These are phyloP conservation scores for Stellera chamaejasme DNA, from an alignment of 345 rosid species.

Conservation along the genomic window DNA sequence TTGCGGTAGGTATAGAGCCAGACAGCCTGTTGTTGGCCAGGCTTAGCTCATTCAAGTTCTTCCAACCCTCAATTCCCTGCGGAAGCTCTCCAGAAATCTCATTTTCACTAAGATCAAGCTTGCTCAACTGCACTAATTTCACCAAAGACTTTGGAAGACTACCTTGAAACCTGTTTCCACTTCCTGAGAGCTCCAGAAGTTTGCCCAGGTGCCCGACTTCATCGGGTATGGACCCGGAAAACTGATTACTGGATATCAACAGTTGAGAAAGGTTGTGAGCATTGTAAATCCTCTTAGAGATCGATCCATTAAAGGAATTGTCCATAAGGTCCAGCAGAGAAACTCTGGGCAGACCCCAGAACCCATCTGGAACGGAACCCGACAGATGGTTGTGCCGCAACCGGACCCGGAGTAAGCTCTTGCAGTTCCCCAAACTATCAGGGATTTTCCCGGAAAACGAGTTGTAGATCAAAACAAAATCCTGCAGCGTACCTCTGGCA, in stretches of 20 bases:
- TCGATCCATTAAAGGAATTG: conserved; percentile 49
- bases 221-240: conserved; percentile 51
- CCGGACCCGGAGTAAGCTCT: conserved; percentile 59
- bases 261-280: conserved; percentile 63
- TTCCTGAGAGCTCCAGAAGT: conserved; percentile 47
- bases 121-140: conserved; percentile 38
- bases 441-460: conserved; percentile 70
- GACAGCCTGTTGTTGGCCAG: conserved; percentile 58
- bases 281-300: conserved; percentile 32
- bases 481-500: conserved; percentile 37
- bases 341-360: conserved; percentile 72
- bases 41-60: conserved; percentile 67
- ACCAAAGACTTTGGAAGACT: conserved; percentile 46
- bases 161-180: conserved; percentile 40
- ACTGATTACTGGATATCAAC: conserved; percentile 46
- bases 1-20: conserved; percentile 54
- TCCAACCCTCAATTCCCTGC: conserved; percentile 34
- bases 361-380: conserved; percentile 44
- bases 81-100: conserved; percentile 65
- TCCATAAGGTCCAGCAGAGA: conserved; percentile 56
- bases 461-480: conserved; percentile 53
- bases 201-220: conserved; percentile 43
- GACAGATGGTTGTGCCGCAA: conserved; percentile 46
- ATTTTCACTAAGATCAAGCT: conserved; percentile 63
- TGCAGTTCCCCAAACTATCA: conserved; percentile 41